A percentile compares a stretch with the other conserved stretches of the same genome.
These are phyloP conservation scores for Penicillium sp. DNA, from an alignment of 2,329 filamentous ascomycete genomes.

Conservation along the genomic window DNA sequence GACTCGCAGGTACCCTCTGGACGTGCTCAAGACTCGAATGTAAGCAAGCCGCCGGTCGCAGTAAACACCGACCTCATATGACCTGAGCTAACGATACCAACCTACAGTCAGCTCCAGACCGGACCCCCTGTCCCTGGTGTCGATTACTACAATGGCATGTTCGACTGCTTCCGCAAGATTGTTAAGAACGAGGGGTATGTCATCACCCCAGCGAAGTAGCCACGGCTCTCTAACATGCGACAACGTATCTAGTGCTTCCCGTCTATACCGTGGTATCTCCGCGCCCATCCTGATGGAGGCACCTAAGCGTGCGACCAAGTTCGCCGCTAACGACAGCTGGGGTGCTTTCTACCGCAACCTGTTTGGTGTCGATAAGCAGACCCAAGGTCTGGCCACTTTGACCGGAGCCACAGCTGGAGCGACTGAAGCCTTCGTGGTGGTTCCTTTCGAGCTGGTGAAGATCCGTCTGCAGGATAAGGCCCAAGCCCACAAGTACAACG, in stretches of 20 bases:
- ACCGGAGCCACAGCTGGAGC: slow-evolving; percentile 94
- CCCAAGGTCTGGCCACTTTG: slow-evolving; percentile 83
- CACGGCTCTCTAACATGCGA: not conserved
- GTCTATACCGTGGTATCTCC: slow-evolving; percentile 91
- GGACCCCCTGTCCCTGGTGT: slow-evolving; percentile 65
- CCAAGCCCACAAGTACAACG: slow-evolving; percentile 71
- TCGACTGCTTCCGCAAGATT: slow-evolving; percentile 98
- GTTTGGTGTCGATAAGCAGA: slow-evolving; percentile 86
- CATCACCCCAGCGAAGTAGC: not conserved
- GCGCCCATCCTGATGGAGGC: slow-evolving; percentile 98
- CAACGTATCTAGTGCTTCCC: slow-evolving; percentile 63
- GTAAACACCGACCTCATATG: slow-evolving; percentile 7
- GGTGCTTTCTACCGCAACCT: slow-evolving; percentile 86
- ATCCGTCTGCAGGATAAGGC: slow-evolving; percentile 96
- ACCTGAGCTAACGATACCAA: slow-evolving; percentile 4
- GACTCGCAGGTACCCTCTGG: slow-evolving; percentile 81
- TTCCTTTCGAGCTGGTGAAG: slow-evolving; percentile 98
- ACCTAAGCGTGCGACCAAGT: slow-evolving; percentile 94
- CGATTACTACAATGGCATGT: slow-evolving; percentile 92
- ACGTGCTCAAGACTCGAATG: slow-evolving; percentile 98
- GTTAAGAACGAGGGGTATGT: slow-evolving; percentile 88
- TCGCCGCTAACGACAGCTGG: slow-evolving; percentile 98
- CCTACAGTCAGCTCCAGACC: slow-evolving; percentile 76
- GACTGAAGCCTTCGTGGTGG: slow-evolving; percentile 94
- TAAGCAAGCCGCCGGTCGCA: slow-evolving; percentile 48